Conservation (phyloP, 2,329 filamentous ascomycete species). For the Colletotrichum plurivorum region DNA sequence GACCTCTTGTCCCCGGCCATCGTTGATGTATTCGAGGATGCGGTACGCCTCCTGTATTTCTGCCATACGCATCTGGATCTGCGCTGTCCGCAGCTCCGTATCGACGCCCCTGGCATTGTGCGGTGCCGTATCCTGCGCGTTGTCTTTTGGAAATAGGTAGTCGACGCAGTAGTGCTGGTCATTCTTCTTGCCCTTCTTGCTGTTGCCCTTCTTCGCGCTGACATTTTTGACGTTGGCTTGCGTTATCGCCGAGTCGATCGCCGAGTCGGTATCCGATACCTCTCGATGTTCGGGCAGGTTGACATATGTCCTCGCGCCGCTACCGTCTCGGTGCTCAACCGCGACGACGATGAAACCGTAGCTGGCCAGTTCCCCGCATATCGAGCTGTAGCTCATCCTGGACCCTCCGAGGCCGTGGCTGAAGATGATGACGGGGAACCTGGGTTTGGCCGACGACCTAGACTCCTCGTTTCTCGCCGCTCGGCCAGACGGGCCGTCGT, state of each 20-base stretch:
- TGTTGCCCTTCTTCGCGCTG: slow-evolving; percentile 52
- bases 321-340: slow-evolving; percentile 76
- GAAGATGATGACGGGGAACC: slow-evolving; percentile 75
- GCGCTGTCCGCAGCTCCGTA: slow-evolving; percentile 69
- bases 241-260: slow-evolving; percentile 47
- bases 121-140: slow-evolving; percentile 64
- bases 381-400: slow-evolving; percentile 71
- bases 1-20: slow-evolving; percentile 66
- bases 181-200: slow-evolving; percentile 46
- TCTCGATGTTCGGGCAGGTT: slow-evolving; percentile 64
- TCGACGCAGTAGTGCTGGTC: slow-evolving; percentile 65
- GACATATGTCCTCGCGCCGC: slow-evolving; percentile 72
- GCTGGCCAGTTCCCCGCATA: slow-evolving; percentile 77
- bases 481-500: slow-evolving; percentile 52
- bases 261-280: slow-evolving; percentile 49
- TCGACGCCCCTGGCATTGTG: slow-evolving; percentile 73
- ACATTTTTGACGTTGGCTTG: slow-evolving; percentile 44
- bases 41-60: slow-evolving; percentile 76
- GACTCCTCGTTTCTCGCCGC: slow-evolving; percentile 46
- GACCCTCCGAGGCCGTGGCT: slow-evolving; percentile 77
- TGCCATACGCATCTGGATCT: slow-evolving; percentile 73
- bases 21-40: slow-evolving; percentile 68
- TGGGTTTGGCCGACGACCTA: slow-evolving; percentile 53
- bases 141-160: slow-evolving; percentile 74
- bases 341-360: slow-evolving; percentile 76